These are phyloP conservation scores for Aegilops bicornis DNA, from an alignment of 176 grass and related monocot species.

Conservation along the genomic window DNA sequence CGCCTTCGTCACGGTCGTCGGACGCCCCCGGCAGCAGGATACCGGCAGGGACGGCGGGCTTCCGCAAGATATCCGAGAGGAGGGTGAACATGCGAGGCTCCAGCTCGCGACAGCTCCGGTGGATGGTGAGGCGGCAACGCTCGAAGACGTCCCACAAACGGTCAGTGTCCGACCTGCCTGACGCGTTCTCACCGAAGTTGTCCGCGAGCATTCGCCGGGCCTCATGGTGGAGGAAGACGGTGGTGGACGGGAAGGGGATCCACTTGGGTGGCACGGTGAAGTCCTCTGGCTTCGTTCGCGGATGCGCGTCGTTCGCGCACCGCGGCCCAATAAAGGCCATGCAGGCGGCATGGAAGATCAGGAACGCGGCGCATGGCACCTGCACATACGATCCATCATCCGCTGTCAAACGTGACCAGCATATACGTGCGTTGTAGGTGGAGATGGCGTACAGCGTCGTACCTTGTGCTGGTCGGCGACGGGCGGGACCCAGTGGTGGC, in stretches of 20 bases:
- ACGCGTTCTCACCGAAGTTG: background rate
- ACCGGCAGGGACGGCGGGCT: constrained; percentile 34
- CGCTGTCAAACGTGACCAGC: too few relatives aligned
- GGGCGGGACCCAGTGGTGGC: constrained; percentile 30
- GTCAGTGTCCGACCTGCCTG: constrained; percentile 8
- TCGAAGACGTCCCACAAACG: background rate
- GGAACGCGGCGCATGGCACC: constrained; percentile 12
- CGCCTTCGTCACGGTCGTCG: too few relatives aligned
- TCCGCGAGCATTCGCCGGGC: background rate
- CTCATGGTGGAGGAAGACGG: constrained; percentile 40
- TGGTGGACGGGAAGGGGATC: constrained; percentile 20
- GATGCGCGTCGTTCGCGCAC: background rate
- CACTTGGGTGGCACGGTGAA: constrained; percentile 36
- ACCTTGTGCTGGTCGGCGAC: constrained; percentile 28
- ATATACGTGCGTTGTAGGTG: too few relatives aligned
- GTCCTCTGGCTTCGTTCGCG: background rate
- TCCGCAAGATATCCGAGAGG: constrained; percentile 22
- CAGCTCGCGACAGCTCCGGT: constrained; percentile 36
- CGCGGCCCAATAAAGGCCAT: constrained; percentile 36
- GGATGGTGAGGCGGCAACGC: constrained; percentile 19
- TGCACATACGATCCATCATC: too few relatives aligned
- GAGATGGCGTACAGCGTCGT: too few relatives aligned
- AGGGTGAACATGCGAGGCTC: constrained; percentile 24
- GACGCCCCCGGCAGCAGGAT: background rate
- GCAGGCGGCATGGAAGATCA: background rate